Conservation (phyloP, 2,329 filamentous ascomycete species). For the Aspergillus caelatus region DNA sequence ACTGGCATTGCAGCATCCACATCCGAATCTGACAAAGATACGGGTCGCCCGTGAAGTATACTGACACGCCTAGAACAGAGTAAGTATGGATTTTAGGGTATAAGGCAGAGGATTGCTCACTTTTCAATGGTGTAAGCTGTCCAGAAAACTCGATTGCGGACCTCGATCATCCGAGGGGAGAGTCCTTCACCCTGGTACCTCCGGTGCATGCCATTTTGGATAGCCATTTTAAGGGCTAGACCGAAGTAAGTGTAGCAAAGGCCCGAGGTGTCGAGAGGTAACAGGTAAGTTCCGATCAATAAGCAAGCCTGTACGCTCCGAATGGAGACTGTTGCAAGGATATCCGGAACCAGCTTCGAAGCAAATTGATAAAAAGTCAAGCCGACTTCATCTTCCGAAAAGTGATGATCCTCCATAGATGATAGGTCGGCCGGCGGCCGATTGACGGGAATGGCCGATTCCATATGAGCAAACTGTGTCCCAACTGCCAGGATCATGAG, state of each 20-base stretch:
- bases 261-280: slow-evolving; percentile 60
- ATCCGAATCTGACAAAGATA: slow-evolving; percentile 56
- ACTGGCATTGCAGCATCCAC: slow-evolving; percentile 58
- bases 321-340: slow-evolving; percentile 59
- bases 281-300: slow-evolving; percentile 58
- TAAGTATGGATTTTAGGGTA: slow-evolving; percentile 10
- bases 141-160: slow-evolving; percentile 61
- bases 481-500: slow-evolving; percentile 48
- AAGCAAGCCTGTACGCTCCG: slow-evolving; percentile 63
- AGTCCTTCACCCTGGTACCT: slow-evolving; percentile 53
- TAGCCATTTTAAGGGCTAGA: slow-evolving; percentile 59
- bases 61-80: slow-evolving; percentile 51
- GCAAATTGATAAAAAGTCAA: slow-evolving; percentile 61
- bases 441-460: slow-evolving; percentile 41
- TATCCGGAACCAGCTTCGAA: slow-evolving; percentile 57
- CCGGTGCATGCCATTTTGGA: slow-evolving; percentile 64
- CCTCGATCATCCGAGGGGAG: slow-evolving; percentile 54
- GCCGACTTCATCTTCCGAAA: slow-evolving; percentile 58
- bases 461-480: slow-evolving; percentile 49
- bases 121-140: slow-evolving; percentile 61
- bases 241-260: slow-evolving; percentile 61
- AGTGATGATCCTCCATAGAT: slow-evolving; percentile 35
- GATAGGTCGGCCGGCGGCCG: slow-evolving; percentile 28
- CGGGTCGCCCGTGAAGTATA: slow-evolving; percentile 59
- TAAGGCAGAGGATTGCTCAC: slow-evolving; percentile 32